Evolutionary conservation across 495 filamentous ascomycete genomes (phyloP), one percentile per base, ranked within the genome.

Genomic region (Lepraria neglecta): DNA sequence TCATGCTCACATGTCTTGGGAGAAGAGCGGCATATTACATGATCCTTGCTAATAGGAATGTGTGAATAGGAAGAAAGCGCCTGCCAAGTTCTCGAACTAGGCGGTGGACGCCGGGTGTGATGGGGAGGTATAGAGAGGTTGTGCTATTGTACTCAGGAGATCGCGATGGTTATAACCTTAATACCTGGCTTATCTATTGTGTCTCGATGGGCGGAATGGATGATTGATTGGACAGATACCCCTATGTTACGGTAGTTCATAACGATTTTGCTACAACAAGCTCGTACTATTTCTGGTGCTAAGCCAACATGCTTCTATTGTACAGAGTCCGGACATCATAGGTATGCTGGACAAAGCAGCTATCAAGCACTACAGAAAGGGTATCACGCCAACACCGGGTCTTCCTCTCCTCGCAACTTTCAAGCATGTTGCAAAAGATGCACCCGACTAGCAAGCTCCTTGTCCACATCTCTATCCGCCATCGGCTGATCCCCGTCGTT

Each of bases 41-140:
- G 50, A 24, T 33, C 60, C 17, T 46, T 51, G 7, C 58, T 27
- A 9, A 44, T 42, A 9, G 14, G 4, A 19, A 10, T 12, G 5
- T 10, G 40, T 24, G 4, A 15, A 28, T 56, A 67, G 65, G 47
- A 64, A 54, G 52, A 64, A 61, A 30, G 27, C 54, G 11, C 65
- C 65, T 7, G 51, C 35, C 21, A 67, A 64, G 21, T n/a, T 61
- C n/a, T 67, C 65, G 2, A 67, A 67, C 30, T 67, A 51, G 40
- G 35, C 1, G 7, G n/a, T 17, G 4, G 6, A 14, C 0, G 45
- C n/a, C 30, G 17, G 40, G 27, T 33, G 14, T 21, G 24, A 44
- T 33, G 7, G 24, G 19, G 31, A 54, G 17, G 30, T 28, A 35
- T n/a, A 6, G 19, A 35, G 0, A 27, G 35, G 24, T 28, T 44